Evolutionary conservation across 495 filamentous ascomycete genomes (phyloP), one percentile per base, ranked within the genome.

Genomic region (Alectoria sarmentosa): DNA sequence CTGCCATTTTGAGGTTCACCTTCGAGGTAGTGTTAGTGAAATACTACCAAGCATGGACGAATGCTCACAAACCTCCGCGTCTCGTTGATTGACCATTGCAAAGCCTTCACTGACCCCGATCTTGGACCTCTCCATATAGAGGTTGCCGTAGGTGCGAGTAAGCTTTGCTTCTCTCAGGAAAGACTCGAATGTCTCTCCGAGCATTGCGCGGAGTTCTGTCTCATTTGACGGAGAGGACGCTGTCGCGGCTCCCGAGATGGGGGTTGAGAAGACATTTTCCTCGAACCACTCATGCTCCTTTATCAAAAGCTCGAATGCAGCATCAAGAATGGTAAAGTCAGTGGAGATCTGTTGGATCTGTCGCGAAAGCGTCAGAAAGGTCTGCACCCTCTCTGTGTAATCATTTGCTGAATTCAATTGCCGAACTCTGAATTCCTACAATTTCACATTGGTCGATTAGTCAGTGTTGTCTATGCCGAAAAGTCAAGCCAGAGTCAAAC

Each of bases 71-170:
- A 66, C 58, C 30, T 66, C 64, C 26, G 64, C 64, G 46, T 66
- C 64, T 39, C 64, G 64, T 62, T 66, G 64, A 36, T 66, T 62
- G 10, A 66, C 64, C 64, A 66, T 61, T 37, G 64, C 64, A 62
- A 66, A 66, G 64, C 58, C 57, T 61, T 66, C 64, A 57, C 55
- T 66, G 37, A 66, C 59, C 10, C 64, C 64, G 46, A 66, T 62
- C n/a, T 61, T 66, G 28, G 58, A 28, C 28, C 58, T 23, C 59
- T 66, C 57, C 19, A 52, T 46, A 41, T 66, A 66, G 42, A 66
- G 64, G 23, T 41, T 61, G 64, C 37, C 55, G 28, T 66, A 66
- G 44, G 64, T 66, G 26, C 64, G 64, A 19, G 62, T 62, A 41
- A 56, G 64, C 58, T 60, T 61, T 41, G 58, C 57, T 61, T 66